Evolutionary conservation across 1,284 basidiomycete genomes (phyloP).

Genomic region (Sporisorium exsertum): DNA sequence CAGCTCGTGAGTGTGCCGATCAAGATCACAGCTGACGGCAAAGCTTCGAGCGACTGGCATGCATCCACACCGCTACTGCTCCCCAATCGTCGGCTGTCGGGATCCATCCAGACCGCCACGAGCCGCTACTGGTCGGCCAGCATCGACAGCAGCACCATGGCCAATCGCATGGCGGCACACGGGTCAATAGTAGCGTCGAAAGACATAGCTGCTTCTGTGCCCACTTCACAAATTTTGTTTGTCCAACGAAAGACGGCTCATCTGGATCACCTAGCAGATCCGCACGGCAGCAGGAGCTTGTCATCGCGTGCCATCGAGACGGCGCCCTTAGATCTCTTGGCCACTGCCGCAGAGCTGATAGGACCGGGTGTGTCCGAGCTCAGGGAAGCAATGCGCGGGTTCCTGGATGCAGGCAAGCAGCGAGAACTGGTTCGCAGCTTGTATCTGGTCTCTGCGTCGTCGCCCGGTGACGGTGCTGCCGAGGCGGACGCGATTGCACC

Average conservation of each 20-base stretch:
- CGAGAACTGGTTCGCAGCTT: conserved; percentile 54
- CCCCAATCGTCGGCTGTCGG: conserved; percentile 73
- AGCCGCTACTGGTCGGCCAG: conserved; percentile 81
- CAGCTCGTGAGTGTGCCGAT: conserved; percentile 56
- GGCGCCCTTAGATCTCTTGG: conserved; percentile 20
- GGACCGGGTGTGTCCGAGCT: conserved; percentile 74
- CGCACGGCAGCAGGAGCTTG: conserved; percentile 88
- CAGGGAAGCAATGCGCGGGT: conserved; percentile 83
- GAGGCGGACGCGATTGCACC: conserved; percentile 71
- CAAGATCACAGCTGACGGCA: conserved; percentile 7
- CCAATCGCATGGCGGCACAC: background rate
- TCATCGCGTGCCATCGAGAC: conserved; percentile 32
- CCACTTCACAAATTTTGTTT: conserved; percentile 46
- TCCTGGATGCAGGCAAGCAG: conserved; percentile 77
- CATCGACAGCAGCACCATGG: conserved; percentile 30
- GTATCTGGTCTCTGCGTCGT: conserved; percentile 20
- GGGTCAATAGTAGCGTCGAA: conserved; percentile 2
- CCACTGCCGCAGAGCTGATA: conserved; percentile 10
- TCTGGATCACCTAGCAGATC: conserved; percentile 90
- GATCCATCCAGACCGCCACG: conserved; percentile 85
- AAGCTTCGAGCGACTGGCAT: background rate
- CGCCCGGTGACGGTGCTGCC: background rate
- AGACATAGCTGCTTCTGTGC: background rate
- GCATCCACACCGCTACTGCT: conserved; percentile 80
- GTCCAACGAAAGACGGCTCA: conserved; percentile 93